phyloP scores from a whole-genome alignment of 1,284 basidiomycete genomes.

The Ceratobasidium sp. region DNA sequence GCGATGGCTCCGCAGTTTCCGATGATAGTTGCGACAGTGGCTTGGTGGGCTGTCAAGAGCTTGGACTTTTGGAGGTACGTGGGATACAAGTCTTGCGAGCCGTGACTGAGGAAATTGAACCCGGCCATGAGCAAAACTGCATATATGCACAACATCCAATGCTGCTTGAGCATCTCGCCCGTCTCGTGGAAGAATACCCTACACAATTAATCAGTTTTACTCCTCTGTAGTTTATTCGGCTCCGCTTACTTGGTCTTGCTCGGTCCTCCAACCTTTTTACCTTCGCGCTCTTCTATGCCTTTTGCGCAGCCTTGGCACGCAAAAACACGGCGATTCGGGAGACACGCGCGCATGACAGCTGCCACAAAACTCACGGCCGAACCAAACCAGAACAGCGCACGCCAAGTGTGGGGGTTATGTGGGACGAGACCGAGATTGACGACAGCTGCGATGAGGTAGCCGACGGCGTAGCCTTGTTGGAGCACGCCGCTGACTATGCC shows the following conservation, averaged over 20 bases:
- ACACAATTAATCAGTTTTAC: neutral
- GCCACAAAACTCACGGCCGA: conserved; percentile 77
- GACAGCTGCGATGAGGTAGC: conserved; percentile 63
- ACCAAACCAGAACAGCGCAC: conserved; percentile 69
- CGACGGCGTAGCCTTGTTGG: conserved; percentile 80
- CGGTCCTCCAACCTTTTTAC: conserved; percentile 45
- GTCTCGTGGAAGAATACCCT: conserved; percentile 74
- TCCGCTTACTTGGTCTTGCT: conserved; percentile 60
- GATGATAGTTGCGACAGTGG: conserved; percentile 90
- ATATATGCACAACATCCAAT: conserved; percentile 89
- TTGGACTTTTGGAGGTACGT: conserved; percentile 67
- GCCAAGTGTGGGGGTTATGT: conserved; percentile 59
- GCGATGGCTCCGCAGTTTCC: conserved; percentile 63
- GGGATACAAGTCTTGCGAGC: conserved; percentile 69
- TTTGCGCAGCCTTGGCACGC: conserved; percentile 59
- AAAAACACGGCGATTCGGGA: conserved; percentile 86
- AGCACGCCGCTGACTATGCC: conserved; percentile 86
- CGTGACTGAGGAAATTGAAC: conserved; percentile 77
- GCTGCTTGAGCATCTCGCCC: conserved; percentile 75
- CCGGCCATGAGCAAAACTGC: conserved; percentile 80
- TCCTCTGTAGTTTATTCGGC: neutral
- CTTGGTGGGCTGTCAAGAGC: conserved; percentile 56
- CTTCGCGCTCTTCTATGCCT: conserved; percentile 51
- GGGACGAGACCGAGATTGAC: conserved; percentile 79
- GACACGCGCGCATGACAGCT: conserved; percentile 68